Evolutionary conservation across 345 rosid genomes (phyloP).

Genomic region (Acer campestre): DNA sequence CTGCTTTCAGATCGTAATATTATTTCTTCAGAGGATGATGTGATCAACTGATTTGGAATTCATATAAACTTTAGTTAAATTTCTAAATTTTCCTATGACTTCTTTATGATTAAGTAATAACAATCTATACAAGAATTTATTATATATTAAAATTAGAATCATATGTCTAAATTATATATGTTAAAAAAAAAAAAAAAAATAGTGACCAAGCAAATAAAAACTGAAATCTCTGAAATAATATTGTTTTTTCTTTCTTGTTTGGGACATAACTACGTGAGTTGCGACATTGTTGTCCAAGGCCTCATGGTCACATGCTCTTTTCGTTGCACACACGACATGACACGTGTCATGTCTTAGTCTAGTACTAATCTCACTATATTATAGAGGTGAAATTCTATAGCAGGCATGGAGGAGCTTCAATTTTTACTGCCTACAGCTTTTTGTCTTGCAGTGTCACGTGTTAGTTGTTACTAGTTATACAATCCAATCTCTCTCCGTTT

Average conservation of each 20-base stretch:
- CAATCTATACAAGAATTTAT: background rate
- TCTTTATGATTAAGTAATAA: no score
- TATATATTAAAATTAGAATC: background rate
- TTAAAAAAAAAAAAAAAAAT: background rate
- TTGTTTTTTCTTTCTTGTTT: background rate
- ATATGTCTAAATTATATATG: background rate
- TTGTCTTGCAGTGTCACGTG: conserved; percentile 41
- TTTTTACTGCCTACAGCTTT: conserved; percentile 17
- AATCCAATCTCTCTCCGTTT: background rate
- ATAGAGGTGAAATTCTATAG: background rate
- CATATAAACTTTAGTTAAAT: no score
- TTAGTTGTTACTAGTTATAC: conserved; percentile 15
- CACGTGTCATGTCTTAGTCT: conserved; percentile 53
- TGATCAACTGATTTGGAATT: no score
- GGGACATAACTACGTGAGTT: conserved; percentile 50
- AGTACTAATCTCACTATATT: conserved; percentile 19
- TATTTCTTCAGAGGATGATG: background rate
- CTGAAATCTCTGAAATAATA: conserved; percentile 5
- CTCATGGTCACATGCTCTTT: conserved; percentile 48
- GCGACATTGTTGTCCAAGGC: conserved; percentile 10
- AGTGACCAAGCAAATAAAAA: conserved; percentile 10
- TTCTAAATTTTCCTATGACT: no score
- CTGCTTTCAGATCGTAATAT: background rate
- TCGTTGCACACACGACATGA: conserved; percentile 52
- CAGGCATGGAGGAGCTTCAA: conserved; percentile 17